phyloP scores from a whole-genome alignment of 2,329 filamentous ascomycete genomes.

The Verticillium nonalfalfae region DNA sequence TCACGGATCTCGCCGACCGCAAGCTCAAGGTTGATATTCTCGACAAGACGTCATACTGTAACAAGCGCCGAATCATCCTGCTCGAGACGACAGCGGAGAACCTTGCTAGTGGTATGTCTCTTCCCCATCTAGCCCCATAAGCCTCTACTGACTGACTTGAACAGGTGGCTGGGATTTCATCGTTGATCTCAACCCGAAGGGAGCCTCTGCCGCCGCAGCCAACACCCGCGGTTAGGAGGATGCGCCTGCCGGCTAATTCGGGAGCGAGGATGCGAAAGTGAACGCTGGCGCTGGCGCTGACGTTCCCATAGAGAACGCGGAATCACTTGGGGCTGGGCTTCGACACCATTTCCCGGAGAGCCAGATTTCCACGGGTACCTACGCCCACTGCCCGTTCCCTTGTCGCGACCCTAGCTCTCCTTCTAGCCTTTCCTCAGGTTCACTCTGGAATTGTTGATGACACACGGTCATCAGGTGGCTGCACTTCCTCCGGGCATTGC shows the following conservation, averaged over 20 bases:
- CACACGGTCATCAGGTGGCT: too few species aligned
- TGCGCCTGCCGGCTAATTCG: background rate
- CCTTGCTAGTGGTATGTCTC: constrained; percentile 65
- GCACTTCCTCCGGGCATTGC: too few species aligned
- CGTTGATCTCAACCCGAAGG: constrained; percentile 18
- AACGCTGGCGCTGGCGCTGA: background rate
- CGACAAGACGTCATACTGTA: constrained; percentile 98
- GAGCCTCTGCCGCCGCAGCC: constrained; percentile 8
- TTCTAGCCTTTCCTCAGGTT: too few species aligned
- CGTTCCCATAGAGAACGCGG: background rate
- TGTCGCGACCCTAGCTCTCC: too few species aligned
- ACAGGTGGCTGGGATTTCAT: constrained; percentile 42
- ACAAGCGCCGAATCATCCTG: constrained; percentile 81
- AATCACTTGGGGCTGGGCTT: background rate
- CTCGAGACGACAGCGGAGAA: constrained; percentile 92
- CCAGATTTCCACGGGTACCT: too few species aligned
- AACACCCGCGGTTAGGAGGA: constrained; percentile 16
- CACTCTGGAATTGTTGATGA: too few species aligned
- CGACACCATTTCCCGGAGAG: too few species aligned
- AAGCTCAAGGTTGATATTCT: constrained; percentile 97
- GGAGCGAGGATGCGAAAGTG: background rate
- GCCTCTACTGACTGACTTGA: constrained; percentile 15
- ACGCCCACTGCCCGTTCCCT: too few species aligned
- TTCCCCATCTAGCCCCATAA: background rate
- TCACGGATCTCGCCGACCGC: constrained; percentile 73